These are phyloP conservation scores for Clarireedia homoeocarpa DNA, from an alignment of 2,329 filamentous ascomycete species.

Conservation along the genomic window DNA sequence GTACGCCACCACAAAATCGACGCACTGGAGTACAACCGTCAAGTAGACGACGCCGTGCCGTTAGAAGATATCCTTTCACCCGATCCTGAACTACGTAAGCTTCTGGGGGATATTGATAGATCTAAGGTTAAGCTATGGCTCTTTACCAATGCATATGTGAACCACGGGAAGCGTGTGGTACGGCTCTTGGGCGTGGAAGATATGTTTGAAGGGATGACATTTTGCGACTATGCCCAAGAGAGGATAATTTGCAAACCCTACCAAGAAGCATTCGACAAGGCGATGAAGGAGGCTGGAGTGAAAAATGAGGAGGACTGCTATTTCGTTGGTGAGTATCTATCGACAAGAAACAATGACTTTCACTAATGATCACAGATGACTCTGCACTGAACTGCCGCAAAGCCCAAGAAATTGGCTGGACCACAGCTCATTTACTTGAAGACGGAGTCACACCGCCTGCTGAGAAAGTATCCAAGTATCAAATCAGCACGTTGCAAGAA, in stretches of 20 bases:
- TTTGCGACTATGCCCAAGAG: conserved; percentile 73
- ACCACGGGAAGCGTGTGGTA: conserved; percentile 75
- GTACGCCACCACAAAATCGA: conserved; percentile 93
- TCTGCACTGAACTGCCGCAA: conserved; percentile 74
- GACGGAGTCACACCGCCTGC: conserved; percentile 56
- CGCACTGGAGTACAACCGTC: conserved; percentile 84
- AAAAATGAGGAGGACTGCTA: conserved; percentile 66
- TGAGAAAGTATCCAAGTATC: conserved; percentile 60
- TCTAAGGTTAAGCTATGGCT: conserved; percentile 85
- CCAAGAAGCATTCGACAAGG: conserved; percentile 75
- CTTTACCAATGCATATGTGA: conserved; percentile 93
- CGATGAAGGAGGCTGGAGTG: conserved; percentile 76
- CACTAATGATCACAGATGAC: conserved; percentile 54
- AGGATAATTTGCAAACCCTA: conserved; percentile 84
- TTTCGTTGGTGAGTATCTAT: conserved; percentile 68
- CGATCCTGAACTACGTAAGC: conserved; percentile 61
- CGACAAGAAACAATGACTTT: neutral
- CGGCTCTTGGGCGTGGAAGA: conserved; percentile 75
- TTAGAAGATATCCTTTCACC: conserved; percentile 78
- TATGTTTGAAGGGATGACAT: conserved; percentile 90
- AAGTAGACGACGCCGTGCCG: conserved; percentile 91
- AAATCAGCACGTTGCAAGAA: conserved; percentile 70
- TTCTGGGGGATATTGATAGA: conserved; percentile 77
- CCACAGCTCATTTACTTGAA: conserved; percentile 77
- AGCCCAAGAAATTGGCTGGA: conserved; percentile 78